Evolutionary conservation across 2,329 filamentous ascomycete genomes (phyloP).

Genomic region (Escovopsis weberi): DNA sequence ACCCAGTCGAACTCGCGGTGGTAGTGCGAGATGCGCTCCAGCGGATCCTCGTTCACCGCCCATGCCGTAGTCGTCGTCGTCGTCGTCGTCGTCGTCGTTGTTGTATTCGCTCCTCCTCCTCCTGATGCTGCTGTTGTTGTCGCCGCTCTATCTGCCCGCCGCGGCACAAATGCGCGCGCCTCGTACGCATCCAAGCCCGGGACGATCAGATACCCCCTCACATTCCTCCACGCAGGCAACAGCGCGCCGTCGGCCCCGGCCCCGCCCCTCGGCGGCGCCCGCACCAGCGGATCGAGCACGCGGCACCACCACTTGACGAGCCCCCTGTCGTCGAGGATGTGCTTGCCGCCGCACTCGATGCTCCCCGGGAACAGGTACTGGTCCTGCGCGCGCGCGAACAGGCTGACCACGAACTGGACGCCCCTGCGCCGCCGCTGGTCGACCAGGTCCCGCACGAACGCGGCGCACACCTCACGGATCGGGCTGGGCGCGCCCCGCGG

Average conservation of each 20-base stretch:
- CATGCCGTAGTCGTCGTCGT: no score
- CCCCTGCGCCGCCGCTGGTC: slow-evolving; percentile 47
- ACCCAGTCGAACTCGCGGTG: slow-evolving; percentile 42
- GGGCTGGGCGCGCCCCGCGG: slow-evolving; percentile 54
- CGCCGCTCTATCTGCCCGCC: slow-evolving; percentile 29
- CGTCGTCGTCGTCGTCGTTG: no score
- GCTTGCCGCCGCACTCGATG: slow-evolving; percentile 69
- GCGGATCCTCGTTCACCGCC: slow-evolving; percentile 39
- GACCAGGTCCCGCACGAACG: slow-evolving; percentile 65
- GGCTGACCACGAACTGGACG: slow-evolving; percentile 61
- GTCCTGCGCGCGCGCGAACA: slow-evolving; percentile 83
- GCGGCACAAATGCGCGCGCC: slow-evolving; percentile 63
- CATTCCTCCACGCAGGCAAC: slow-evolving; percentile 24
- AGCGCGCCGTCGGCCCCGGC: slow-evolving; percentile 5
- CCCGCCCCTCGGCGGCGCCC: slow-evolving; percentile 21
- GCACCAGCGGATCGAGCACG: slow-evolving; percentile 63
- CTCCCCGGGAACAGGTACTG: slow-evolving; percentile 95
- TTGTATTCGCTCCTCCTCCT: no score
- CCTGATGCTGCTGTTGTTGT: slow-evolving; percentile 40
- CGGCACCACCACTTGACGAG: slow-evolving; percentile 94
- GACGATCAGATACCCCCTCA: slow-evolving; percentile 72
- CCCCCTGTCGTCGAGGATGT: slow-evolving; percentile 80
- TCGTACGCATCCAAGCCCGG: slow-evolving; percentile 77
- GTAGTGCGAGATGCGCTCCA: slow-evolving; percentile 51
- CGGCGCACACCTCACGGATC: slow-evolving; percentile 55